Evolutionary conservation across 1,284 basidiomycete species (phyloP).

Genomic region (Afroboletus lepidellus): DNA sequence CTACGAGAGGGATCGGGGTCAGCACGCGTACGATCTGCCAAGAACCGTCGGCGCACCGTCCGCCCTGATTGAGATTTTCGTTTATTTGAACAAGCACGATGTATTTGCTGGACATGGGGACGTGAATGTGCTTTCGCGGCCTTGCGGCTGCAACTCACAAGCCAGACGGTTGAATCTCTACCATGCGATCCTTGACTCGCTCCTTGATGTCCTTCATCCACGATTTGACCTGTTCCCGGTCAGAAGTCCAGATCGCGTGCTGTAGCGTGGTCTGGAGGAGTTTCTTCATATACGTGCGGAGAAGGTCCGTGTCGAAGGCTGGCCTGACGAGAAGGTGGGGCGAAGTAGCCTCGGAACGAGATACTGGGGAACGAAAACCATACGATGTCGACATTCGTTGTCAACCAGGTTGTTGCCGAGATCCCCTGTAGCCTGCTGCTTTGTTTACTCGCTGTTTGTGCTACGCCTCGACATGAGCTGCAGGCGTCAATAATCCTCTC

Average conservation of each 20-base stretch:
- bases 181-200: slow-evolving; percentile 77
- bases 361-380: slow-evolving; percentile 34
- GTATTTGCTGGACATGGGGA: slow-evolving; percentile 59
- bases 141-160: slow-evolving; percentile 55
- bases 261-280: slow-evolving; percentile 67
- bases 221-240: slow-evolving; percentile 63
- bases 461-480: neutral
- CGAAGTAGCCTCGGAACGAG: slow-evolving; percentile 35
- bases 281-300: slow-evolving; percentile 77
- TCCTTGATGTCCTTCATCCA: slow-evolving; percentile 83
- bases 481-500: neutral
- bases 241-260: slow-evolving; percentile 61
- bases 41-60: slow-evolving; percentile 49
- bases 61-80: slow-evolving; percentile 78
- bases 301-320: slow-evolving; percentile 67
- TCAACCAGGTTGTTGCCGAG: neutral
- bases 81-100: slow-evolving; percentile 79
- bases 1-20: slow-evolving; percentile 27
- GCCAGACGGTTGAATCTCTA: slow-evolving; percentile 73
- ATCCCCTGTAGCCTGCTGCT: neutral
- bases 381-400: slow-evolving; percentile 27
- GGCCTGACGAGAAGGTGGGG: slow-evolving; percentile 37
- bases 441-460: slow-evolving; percentile 28
- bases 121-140: slow-evolving; percentile 16
- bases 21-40: slow-evolving; percentile 6